A percentile compares a stretch with the other conserved stretches of the same genome.
Evolutionary conservation across 257 asterid species (phyloP).

Genomic region (Solanum habrochaites): DNA sequence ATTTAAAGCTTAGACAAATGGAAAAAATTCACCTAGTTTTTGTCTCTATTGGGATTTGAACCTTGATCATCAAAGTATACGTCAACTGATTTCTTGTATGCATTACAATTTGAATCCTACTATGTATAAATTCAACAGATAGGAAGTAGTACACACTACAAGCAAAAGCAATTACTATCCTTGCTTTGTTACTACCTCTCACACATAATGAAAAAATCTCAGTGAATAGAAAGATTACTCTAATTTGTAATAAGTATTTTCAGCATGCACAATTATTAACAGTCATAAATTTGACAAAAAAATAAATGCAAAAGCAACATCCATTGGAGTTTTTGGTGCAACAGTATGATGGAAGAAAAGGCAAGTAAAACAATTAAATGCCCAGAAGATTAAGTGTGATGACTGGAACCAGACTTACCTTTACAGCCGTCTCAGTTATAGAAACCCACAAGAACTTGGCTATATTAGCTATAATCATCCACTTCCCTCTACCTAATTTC

Average conservation of each 20-base stretch:
- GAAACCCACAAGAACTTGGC: slow-evolving; percentile 86
- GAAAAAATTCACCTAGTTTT: neutral
- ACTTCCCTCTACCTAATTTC: slow-evolving; percentile 83
- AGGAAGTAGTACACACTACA: neutral
- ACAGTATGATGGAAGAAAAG: neutral
- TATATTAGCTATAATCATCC: slow-evolving; percentile 82
- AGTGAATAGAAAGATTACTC: neutral
- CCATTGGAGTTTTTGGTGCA: neutral
- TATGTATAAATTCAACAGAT: neutral
- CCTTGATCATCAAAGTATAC: neutral
- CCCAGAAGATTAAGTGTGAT: neutral
- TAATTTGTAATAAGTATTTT: neutral
- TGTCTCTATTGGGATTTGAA: neutral
- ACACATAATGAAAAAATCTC: neutral
- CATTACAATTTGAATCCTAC: neutral
- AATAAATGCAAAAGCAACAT: neutral
- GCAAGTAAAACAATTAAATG: neutral
- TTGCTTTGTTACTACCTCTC: neutral
- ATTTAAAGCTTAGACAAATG: neutral
- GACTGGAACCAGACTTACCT: slow-evolving; percentile 37
- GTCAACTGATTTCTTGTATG: neutral
- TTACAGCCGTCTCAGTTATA: slow-evolving; percentile 58
- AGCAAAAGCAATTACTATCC: neutral
- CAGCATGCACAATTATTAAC: neutral
- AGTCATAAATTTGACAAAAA: neutral